Conservation (phyloP, 2,329 filamentous ascomycete genomes). For the Aspergillus candidus region DNA sequence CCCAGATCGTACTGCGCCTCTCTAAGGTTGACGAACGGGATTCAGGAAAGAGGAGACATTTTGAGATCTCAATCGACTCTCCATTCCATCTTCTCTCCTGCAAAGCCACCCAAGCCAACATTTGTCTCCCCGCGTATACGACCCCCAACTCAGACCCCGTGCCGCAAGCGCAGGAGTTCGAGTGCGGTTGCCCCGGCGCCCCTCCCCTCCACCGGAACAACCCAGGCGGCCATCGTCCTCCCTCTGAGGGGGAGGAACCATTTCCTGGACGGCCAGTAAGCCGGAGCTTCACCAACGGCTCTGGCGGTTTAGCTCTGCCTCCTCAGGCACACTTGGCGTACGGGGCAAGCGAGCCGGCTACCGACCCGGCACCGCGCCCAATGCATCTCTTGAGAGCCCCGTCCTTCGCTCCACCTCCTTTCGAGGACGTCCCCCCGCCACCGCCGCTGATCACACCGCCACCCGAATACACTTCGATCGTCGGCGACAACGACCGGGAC, state of each 20-base stretch:
- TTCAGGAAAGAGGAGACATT: constrained; percentile 73
- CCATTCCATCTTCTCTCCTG: constrained; percentile 91
- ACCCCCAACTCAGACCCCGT: constrained; percentile 47
- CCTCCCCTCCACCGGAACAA: constrained; percentile 36
- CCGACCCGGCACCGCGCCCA: constrained; percentile 52
- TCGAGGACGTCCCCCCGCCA: constrained; percentile 72
- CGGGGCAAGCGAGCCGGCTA: constrained; percentile 41
- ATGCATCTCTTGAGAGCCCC: constrained; percentile 79
- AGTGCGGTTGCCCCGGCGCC: constrained; percentile 63
- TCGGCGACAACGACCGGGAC: constrained; percentile 62
- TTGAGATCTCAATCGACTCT: constrained; percentile 94
- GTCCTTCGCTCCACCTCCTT: constrained; percentile 81
- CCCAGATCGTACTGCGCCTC: constrained; percentile 81
- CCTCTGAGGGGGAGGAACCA: constrained; percentile 26
- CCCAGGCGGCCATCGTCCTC: constrained; percentile 17
- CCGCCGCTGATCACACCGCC: constrained; percentile 73
- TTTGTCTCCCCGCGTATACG: constrained; percentile 73
- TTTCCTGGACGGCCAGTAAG: constrained; percentile 17
- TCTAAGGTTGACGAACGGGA: constrained; percentile 77
- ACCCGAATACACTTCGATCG: constrained; percentile 74
- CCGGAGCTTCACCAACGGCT: constrained; percentile 36
- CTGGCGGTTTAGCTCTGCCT: constrained; percentile 40
- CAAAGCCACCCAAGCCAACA: constrained; percentile 87
- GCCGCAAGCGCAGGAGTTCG: constrained; percentile 52
- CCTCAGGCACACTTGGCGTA: constrained; percentile 46